Evolutionary conservation across 495 filamentous ascomycete genomes (phyloP), one percentile per base, ranked within the genome.

Genomic region (Penicillium roqueforti): DNA sequence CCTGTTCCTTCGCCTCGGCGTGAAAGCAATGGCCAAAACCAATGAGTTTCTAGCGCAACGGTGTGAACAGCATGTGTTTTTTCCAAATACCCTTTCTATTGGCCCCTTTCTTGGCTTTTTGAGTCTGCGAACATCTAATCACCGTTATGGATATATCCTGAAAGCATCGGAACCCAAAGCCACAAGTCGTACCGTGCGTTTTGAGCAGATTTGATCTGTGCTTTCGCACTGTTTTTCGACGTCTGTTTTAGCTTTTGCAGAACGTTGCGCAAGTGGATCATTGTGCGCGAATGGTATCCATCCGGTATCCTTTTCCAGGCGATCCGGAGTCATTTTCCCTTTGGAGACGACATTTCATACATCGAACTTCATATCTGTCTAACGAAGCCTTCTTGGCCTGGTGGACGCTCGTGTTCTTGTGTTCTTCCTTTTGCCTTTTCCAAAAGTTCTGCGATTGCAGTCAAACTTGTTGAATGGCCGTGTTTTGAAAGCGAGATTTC

Each of bases 1-100:
- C 62, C 65, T 4, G 46, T 64, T 3, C 48, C 61, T 26, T 65
- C 64, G 18, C 62, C 64, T 20, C 54, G 62, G 20, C 59, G 57
- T 9, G 63, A 60, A 31, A 50, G 45, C n/a, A 51, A 58, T 41
- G 49, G 36, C 18, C 26, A 43, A 5, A 50, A 37, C 14, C 51
- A 67, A 44, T 67, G 43, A 61, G 22, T 18, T 11, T 11, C 2
- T n/a, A 18, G 26, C 25, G 13, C 36, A 49, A 18, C 36, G 4
- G 20, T 44, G n/a, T 50, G 37, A 50, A 26, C 34, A n/a, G 23
- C 31, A 16, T 40, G 25, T 16, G 32, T 1, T 9, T 29, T 39
- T 23, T 23, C 28, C 10, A 20, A 11, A 10, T 10, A 28, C 37
- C 7, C 11, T 38, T 26, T 22, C 25, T 13, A 16, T 37, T 19